These are phyloP conservation scores for Adansonia grandidieri DNA, from an alignment of 441 rosid species.

Conservation along the genomic window DNA sequence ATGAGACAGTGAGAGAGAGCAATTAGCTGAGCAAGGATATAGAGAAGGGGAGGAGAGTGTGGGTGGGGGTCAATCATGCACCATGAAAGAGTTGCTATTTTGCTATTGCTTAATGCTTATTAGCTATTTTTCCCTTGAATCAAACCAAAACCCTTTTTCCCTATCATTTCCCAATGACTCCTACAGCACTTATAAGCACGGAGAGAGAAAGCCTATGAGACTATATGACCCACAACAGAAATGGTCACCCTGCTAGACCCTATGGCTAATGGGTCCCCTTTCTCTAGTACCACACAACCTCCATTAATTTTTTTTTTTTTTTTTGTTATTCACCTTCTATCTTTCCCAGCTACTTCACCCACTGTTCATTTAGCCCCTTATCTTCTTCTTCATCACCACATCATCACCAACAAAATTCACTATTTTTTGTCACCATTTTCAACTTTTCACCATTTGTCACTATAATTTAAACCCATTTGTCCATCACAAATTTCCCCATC, in stretches of 20 bases:
- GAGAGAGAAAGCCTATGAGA: conserved; percentile 7
- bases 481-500: not conserved
- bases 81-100: not conserved
- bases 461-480: not conserved
- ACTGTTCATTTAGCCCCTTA: conserved; percentile 17
- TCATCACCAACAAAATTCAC: not conserved
- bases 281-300: conserved; percentile 20
- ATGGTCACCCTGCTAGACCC: conserved; percentile 33
- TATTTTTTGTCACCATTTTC: not conserved
- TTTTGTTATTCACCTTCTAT: no score
- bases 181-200: conserved; percentile 36
- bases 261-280: conserved; percentile 33
- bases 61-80: not conserved
- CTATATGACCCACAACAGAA: conserved; percentile 37
- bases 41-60: not conserved
- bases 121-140: not conserved
- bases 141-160: not conserved
- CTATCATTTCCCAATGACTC: conserved; percentile 36
- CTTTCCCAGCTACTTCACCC: not conserved
- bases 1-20: not conserved
- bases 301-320: not conserved
- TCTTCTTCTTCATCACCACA: not conserved
- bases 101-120: no score
- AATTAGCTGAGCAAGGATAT: not conserved
- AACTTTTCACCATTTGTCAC: not conserved